phyloP scores from a whole-genome alignment of 1,139 yeast species.

The Ogataea hybrid region DNA sequence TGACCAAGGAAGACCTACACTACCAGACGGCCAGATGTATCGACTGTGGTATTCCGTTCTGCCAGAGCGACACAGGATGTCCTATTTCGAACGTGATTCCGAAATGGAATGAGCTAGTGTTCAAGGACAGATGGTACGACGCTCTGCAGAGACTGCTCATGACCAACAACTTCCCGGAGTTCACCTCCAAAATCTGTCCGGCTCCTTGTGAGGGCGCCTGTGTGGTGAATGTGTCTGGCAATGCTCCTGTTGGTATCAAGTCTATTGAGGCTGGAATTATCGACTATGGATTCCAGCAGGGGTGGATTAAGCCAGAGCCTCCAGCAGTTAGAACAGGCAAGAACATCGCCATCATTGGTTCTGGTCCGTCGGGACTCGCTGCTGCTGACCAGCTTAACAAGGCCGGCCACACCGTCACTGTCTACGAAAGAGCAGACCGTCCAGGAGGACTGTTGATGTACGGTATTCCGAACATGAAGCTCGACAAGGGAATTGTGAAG shows the following conservation, averaged over 20 bases:
- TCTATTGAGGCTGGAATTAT: constrained; percentile 95
- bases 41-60: constrained; percentile 99
- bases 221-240: constrained; percentile 83
- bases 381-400: constrained; percentile 95
- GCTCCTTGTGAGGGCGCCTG: constrained; percentile 99
- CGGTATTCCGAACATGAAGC: constrained; percentile 99
- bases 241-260: constrained; percentile 95
- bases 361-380: constrained; percentile 97
- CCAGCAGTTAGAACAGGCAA: constrained; percentile 83
- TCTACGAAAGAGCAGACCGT: constrained; percentile 91
- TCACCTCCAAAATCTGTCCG: constrained; percentile 97
- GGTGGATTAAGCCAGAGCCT: constrained; percentile 89
- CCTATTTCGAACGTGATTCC: constrained; percentile 97
- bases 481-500: constrained; percentile 89
- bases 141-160: constrained; percentile 89
- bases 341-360: constrained; percentile 83
- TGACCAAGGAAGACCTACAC: constrained; percentile 81
- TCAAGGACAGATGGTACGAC: constrained; percentile 92
- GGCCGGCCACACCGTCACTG: constrained; percentile 91
- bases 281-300: constrained; percentile 94
- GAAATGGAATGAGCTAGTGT: constrained; percentile 95
- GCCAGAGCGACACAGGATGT: constrained; percentile 97
- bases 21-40: constrained; percentile 98
- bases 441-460: constrained; percentile 98
- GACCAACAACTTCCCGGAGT: constrained; percentile 99